Evolutionary conservation across 495 filamentous ascomycete species (phyloP).

Genomic region (Penicillium ochrochloron): DNA sequence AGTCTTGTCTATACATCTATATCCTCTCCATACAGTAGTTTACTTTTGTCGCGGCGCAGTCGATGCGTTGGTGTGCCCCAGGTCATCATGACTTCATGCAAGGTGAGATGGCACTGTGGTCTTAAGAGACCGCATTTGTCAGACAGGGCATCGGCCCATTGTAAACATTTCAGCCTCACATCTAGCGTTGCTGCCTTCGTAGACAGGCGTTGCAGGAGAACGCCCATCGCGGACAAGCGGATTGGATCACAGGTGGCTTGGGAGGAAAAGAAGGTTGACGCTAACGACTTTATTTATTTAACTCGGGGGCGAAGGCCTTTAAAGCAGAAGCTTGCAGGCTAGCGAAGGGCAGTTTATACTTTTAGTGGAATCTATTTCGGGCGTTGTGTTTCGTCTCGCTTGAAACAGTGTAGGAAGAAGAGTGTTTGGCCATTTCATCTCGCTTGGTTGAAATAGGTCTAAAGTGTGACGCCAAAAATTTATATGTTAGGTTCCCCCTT

Average conservation of each 20-base stretch:
- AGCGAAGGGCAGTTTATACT: neutral
- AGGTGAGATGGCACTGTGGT: neutral
- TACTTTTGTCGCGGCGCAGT: neutral
- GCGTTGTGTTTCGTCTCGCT: conserved; percentile 4
- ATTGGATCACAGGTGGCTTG: conserved; percentile 21
- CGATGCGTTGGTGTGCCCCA: neutral
- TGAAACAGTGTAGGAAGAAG: neutral
- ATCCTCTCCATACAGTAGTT: neutral
- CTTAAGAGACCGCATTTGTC: neutral
- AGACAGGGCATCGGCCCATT: neutral
- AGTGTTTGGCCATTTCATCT: neutral
- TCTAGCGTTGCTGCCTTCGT: neutral
- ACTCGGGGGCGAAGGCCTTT: conserved; percentile 5
- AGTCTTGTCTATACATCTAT: neutral
- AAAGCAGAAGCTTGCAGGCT: conserved; percentile 1
- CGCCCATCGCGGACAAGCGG: conserved; percentile 10
- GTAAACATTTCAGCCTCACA: conserved; percentile 21
- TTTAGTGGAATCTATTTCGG: conserved; percentile 12
- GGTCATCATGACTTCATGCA: conserved; percentile 32
- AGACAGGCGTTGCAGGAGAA: conserved; percentile 1
- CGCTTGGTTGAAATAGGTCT: conserved; percentile 2
- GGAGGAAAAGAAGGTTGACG: conserved; percentile 27
- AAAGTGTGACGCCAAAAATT: neutral
- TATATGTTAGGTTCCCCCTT: neutral
- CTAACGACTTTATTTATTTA: conserved; percentile 27